These are phyloP conservation scores for Schizochytrium sp. DNA, from an alignment of 108 stramenopile species.

Conservation along the genomic window DNA sequence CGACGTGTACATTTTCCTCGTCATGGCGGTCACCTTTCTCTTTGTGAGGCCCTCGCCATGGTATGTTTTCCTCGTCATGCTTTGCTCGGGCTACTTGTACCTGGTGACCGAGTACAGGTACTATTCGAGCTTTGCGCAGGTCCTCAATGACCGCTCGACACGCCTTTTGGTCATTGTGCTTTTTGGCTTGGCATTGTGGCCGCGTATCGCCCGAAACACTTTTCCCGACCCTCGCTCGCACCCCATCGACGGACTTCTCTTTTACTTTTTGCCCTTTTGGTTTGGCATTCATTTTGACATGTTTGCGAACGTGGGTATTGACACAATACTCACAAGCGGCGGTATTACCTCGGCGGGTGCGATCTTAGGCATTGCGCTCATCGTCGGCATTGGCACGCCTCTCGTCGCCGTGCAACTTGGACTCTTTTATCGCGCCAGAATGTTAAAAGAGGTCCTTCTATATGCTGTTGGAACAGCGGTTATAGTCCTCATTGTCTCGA, in stretches of 20 bases:
- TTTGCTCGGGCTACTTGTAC: not conserved
- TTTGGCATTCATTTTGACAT: not conserved
- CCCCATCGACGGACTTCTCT: not conserved
- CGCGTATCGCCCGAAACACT: not conserved
- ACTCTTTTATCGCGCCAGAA: not conserved
- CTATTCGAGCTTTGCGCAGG: not conserved
- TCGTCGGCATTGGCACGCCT: not conserved
- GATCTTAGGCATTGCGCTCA: not conserved
- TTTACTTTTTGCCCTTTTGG: conserved; percentile 1
- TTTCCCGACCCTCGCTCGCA: not conserved
- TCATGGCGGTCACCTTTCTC: not conserved
- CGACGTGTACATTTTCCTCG: not conserved
- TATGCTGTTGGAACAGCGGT: not conserved
- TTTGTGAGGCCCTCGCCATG: not conserved
- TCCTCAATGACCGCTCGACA: not conserved
- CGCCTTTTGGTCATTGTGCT: not conserved
- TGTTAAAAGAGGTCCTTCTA: not conserved
- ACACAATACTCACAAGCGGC: not conserved
- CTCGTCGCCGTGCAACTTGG: not conserved
- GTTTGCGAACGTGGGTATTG: not conserved
- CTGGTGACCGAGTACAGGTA: not conserved
- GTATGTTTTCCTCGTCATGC: not conserved
- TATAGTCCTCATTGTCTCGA: not conserved
- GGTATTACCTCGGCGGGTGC: not conserved
- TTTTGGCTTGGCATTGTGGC: not conserved